Evolutionary conservation across 352 stramenopile genomes (phyloP).

Genomic region (Pythium brassicae): DNA sequence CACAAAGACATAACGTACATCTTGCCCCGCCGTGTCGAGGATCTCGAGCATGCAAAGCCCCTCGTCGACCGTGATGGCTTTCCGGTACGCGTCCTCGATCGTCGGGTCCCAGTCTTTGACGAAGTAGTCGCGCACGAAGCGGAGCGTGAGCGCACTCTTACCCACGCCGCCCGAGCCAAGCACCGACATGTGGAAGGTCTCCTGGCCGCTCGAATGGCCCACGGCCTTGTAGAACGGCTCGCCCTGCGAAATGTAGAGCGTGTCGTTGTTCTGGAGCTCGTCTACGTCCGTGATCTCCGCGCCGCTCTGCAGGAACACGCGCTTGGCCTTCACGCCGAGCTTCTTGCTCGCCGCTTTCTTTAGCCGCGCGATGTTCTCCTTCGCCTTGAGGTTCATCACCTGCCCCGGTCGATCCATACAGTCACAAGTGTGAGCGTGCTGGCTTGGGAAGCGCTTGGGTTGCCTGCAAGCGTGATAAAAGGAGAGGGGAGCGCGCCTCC

Average conservation of each 20-base stretch:
- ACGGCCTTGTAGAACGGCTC: conserved; percentile 82
- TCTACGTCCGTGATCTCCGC: conserved; percentile 84
- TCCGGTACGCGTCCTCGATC: conserved; percentile 89
- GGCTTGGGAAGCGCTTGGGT: no score
- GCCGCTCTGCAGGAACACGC: conserved; percentile 74
- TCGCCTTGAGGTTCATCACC: conserved; percentile 79
- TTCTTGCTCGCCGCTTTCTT: conserved; percentile 87
- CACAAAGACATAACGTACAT: conserved; percentile 36
- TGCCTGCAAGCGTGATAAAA: background rate
- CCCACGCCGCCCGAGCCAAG: conserved; percentile 87
- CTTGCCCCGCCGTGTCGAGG: conserved; percentile 87
- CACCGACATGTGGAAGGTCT: conserved; percentile 86
- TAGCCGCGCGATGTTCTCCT: conserved; percentile 66
- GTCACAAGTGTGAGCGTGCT: no score
- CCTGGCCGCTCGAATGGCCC: conserved; percentile 58
- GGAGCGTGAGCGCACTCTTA: conserved; percentile 87
- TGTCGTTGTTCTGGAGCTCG: conserved; percentile 88
- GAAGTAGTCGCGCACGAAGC: conserved; percentile 89
- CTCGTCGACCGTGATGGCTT: conserved; percentile 83
- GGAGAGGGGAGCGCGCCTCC: background rate
- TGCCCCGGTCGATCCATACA: conserved; percentile 8
- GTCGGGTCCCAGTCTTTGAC: conserved; percentile 91
- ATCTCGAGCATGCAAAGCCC: conserved; percentile 87
- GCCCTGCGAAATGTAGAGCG: conserved; percentile 80
- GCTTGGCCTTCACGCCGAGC: conserved; percentile 67